phyloP scores from a whole-genome alignment of 441 rosid genomes.

The Erodium chrysanthum region DNA sequence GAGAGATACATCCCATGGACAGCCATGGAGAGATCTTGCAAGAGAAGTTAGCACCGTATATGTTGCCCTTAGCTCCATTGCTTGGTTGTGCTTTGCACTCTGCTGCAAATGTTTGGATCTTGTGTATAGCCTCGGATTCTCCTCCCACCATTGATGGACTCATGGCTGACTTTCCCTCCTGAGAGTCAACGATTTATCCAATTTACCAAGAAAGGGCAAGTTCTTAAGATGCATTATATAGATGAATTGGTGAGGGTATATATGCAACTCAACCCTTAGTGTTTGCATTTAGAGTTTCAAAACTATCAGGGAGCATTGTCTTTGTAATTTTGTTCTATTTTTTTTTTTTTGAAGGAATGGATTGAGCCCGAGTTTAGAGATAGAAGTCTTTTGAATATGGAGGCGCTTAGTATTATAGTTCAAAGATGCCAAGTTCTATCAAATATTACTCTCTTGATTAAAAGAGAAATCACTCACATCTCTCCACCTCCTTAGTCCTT shows the following conservation, averaged over 20 bases:
- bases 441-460: background rate
- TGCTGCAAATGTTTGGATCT: slow-evolving; percentile 57
- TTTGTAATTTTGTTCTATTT: background rate
- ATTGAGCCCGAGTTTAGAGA: background rate
- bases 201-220: too few relatives aligned
- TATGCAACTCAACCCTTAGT: background rate
- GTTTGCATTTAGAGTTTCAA: background rate
- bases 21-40: slow-evolving; percentile 98
- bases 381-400: background rate
- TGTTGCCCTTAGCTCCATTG: slow-evolving; percentile 34
- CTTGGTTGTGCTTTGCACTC: slow-evolving; percentile 67
- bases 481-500: background rate
- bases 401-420: background rate
- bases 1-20: slow-evolving; percentile 79
- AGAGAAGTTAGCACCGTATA: slow-evolving; percentile 84
- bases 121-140: slow-evolving; percentile 71
- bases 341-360: background rate
- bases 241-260: too few relatives aligned
- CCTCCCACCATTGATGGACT: slow-evolving; percentile 69
- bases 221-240: too few relatives aligned
- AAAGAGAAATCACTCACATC: background rate
- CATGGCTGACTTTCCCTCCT: slow-evolving; percentile 51
- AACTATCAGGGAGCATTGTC: background rate
- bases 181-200: slow-evolving; percentile 14
- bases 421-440: background rate